Base-by-base conservation (phyloP, 371 early-diverging fungal species). In the Chytridium lagenaria region DNA sequence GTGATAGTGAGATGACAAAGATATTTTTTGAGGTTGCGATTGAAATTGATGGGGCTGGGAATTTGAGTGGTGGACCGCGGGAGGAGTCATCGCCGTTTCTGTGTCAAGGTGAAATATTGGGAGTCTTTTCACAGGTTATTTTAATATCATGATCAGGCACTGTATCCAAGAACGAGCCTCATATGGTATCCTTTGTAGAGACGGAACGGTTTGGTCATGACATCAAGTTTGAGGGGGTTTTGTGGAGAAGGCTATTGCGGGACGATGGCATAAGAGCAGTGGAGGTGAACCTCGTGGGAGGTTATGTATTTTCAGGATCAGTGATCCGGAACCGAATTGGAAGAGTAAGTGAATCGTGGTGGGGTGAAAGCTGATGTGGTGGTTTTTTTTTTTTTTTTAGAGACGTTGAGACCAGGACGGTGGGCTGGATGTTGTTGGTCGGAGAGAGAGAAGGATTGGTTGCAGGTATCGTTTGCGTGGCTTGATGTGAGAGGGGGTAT, bases 361-460 rank as follows among this genome's bases (percentile, higher is more conserved):
- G 22, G 7, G 26, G 7, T 23, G 12, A 12, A 44, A 44, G 57
- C 26, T 22, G 57, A 5, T 16, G 30, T 63, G 23, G 7, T 23
- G 23, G 39, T 66, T 7, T 66, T 66, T 2, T 34, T 37, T 44
- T 26, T 40, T 34, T 61, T 61, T 37, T 34, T 44, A 66, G 66
- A 15, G 19, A 19, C 66, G 5, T 44, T 66, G 2, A 37, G 66
- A 19, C 39, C 39, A 2, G 66, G 66, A 38, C 39, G 66, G 40
- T 66, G 66, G 66, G 66, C 66, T 5, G 66, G 66, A 5, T 66
- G 66, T 44, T 66, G 66, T 33, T 66, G 66, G 66, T 66, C 66
- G 30, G 66, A 66, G 28, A 44, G 16, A 23, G 66, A 66, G 26
- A 66, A 66, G 26, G 49, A 40, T 33, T 66, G 66, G 66, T 7